Evolutionary conservation across 331 rosid species (phyloP).

Genomic region (Quercus tomentella): DNA sequence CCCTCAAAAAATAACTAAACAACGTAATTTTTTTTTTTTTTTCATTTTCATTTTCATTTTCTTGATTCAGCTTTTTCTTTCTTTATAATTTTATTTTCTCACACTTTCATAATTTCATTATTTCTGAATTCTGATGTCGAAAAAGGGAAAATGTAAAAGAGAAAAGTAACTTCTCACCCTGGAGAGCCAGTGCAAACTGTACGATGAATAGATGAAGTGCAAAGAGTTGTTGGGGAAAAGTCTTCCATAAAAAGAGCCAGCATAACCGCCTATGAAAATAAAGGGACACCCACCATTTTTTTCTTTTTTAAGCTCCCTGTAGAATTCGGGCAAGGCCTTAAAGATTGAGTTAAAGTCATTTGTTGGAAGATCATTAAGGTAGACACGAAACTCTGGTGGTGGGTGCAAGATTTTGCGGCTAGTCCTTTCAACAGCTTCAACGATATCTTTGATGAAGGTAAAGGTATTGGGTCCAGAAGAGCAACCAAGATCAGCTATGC

Average conservation of each 20-base stretch:
- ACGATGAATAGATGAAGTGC: conserved; percentile 84
- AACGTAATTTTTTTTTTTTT: no score
- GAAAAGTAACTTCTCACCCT: conserved; percentile 35
- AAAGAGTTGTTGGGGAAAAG: conserved; percentile 70
- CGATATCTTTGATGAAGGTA: conserved; percentile 69
- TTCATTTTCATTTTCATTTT: no score
- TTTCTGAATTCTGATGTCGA: no score
- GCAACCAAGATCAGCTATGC: conserved; percentile 93
- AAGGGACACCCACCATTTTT: conserved; percentile 37
- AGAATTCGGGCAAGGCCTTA: conserved; percentile 80
- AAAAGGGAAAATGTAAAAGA: not conserved
- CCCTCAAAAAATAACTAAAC: no score
- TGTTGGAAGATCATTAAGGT: conserved; percentile 87
- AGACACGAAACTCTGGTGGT: conserved; percentile 62
- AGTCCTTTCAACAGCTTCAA: conserved; percentile 46
- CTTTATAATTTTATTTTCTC: no score
- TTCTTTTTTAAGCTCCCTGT: conserved; percentile 39
- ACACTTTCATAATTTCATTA: no score
- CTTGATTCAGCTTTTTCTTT: no score
- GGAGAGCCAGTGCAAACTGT: conserved; percentile 92
- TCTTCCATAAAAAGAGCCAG: conserved; percentile 88
- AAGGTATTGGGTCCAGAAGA: conserved; percentile 89
- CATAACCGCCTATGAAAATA: conserved; percentile 82
- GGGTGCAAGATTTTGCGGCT: conserved; percentile 42
- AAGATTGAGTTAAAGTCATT: conserved; percentile 93